Evolutionary conservation across 106 monocot genomes (phyloP), one percentile per base, ranked within the genome.

Genomic region (Dendrobium catenatum): DNA sequence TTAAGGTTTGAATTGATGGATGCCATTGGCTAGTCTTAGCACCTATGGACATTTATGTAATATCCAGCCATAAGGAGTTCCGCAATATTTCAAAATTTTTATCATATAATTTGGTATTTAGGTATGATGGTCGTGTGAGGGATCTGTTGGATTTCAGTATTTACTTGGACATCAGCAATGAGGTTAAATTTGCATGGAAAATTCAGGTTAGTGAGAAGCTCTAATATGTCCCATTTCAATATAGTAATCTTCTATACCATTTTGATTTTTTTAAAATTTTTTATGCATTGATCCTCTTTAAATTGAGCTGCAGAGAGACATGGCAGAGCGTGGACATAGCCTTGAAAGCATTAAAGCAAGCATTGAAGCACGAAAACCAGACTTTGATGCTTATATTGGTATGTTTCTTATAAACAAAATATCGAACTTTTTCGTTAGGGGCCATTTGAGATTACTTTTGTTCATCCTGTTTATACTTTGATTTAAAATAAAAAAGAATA

Each of bases 71-170:
- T 48, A 11, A 48, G 48, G 13, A 51, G 13, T 51, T 51, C 51
- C 51, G 3, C 51, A 51, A 51, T 51, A 51, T 51, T 51, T 51
- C 13, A 51, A 51, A 51, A 51, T 3, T 2, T 51, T 51, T 51
- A 51, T 51, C 51, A 51, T 13, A 51, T 51, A 51, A 51, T 15
- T 51, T 33, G 72, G 4, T 40, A 29, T 43, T 43, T 11, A 43
- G 98, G 98, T 98, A 73, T 75, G 98, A 98, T 70, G 44, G 90
- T 47, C 89, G 98, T 17, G 98, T 98, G 9, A 90, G 98, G 66
- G 93, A 95, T n/a, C 91, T 98, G 24, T 73, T 98, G 83, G 98
- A 98, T 88, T 98, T 98, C 98, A 98, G 98, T 70, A 95, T 97
- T 83, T 97, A 97, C 89, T 85, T 98, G 81, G 98, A 98, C 81